A percentile compares a stretch with the other conserved stretches of the same genome.
Evolutionary conservation across 768 basidiomycete genomes (phyloP).

Genomic region (Solioccasus polychromus): DNA sequence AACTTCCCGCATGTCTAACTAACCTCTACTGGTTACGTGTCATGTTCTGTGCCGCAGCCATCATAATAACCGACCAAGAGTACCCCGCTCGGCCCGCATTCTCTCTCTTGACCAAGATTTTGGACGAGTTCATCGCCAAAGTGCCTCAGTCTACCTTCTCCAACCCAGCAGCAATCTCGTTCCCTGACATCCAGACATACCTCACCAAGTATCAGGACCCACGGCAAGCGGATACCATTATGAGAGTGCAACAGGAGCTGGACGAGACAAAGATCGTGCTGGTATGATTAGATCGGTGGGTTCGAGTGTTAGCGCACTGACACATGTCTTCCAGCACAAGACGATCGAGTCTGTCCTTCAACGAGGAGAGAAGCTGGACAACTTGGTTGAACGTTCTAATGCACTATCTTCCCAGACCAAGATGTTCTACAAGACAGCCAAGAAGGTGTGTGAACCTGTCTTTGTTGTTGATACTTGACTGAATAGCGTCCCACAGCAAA

Average conservation of each 20-base stretch:
- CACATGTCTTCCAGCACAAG: constrained; percentile 69
- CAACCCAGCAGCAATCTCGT: constrained; percentile 67
- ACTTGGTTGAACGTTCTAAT: constrained; percentile 90
- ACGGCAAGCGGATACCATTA: constrained; percentile 93
- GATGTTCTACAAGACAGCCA: constrained; percentile 99
- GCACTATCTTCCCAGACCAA: constrained; percentile 87
- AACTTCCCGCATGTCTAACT: background rate
- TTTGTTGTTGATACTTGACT: constrained; percentile 4
- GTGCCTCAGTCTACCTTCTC: constrained; percentile 69
- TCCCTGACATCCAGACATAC: constrained; percentile 73
- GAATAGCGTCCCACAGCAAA: constrained; percentile 62
- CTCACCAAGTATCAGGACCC: constrained; percentile 96
- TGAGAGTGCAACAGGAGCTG: constrained; percentile 96
- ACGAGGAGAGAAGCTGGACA: constrained; percentile 95
- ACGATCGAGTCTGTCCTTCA: constrained; percentile 97
- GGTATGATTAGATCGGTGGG: constrained; percentile 45
- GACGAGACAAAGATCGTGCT: constrained; percentile 99
- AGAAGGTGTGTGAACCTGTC: constrained; percentile 66
- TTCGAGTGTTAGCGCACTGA: background rate
- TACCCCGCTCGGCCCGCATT: constrained; percentile 97
- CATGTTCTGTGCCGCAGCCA: constrained; percentile 45
- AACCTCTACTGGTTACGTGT: constrained; percentile 4
- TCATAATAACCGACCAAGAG: constrained; percentile 92
- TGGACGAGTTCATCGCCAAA: constrained; percentile 88
- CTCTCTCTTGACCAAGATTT: constrained; percentile 86